phyloP scores from a whole-genome alignment of 495 filamentous ascomycete genomes.

The Tuber melanosporum region DNA sequence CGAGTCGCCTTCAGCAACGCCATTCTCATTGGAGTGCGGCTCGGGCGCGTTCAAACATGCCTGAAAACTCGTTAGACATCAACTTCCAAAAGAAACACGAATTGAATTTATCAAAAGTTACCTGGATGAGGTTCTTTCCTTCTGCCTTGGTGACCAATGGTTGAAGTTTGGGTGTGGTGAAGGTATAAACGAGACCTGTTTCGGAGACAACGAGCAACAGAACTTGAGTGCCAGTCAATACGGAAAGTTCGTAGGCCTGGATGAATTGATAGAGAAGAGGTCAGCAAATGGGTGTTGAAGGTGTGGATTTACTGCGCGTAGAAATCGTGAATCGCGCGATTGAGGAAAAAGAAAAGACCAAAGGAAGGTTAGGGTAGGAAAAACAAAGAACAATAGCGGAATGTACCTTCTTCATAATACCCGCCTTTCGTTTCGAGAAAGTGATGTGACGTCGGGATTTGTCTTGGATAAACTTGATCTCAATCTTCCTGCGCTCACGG shows the following conservation, averaged over 20 bases:
- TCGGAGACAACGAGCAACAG: constrained; percentile 96
- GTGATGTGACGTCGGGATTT: constrained; percentile 99
- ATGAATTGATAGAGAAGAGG: constrained; percentile 34
- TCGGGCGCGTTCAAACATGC: constrained; percentile 96
- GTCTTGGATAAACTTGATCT: constrained; percentile 99
- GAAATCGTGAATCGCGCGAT: constrained; percentile 35
- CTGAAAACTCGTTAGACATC: constrained; percentile 47
- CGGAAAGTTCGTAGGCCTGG: constrained; percentile 94
- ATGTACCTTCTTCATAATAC: constrained; percentile 99
- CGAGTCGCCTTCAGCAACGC: constrained; percentile 64
- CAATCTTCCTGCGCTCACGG: constrained; percentile 98
- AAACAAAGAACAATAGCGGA: constrained; percentile 10
- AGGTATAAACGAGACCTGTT: constrained; percentile 97
- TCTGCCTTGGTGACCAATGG: constrained; percentile 98
- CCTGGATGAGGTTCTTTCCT: constrained; percentile 99
- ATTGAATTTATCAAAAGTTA: constrained; percentile 45
- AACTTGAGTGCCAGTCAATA: constrained; percentile 96
- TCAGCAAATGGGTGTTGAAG: constrained; percentile 33
- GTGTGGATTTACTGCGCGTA: constrained; percentile 21
- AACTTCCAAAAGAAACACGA: constrained; percentile 17
- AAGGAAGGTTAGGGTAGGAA: not conserved
- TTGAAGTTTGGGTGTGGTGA: constrained; percentile 98
- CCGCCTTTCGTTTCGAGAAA: constrained; percentile 99
- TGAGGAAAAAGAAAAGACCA: constrained; percentile 8
- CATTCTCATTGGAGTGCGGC: constrained; percentile 77